phyloP scores from a whole-genome alignment of 805 yeast genomes.

The Saccharomycopsis fodiens region DNA sequence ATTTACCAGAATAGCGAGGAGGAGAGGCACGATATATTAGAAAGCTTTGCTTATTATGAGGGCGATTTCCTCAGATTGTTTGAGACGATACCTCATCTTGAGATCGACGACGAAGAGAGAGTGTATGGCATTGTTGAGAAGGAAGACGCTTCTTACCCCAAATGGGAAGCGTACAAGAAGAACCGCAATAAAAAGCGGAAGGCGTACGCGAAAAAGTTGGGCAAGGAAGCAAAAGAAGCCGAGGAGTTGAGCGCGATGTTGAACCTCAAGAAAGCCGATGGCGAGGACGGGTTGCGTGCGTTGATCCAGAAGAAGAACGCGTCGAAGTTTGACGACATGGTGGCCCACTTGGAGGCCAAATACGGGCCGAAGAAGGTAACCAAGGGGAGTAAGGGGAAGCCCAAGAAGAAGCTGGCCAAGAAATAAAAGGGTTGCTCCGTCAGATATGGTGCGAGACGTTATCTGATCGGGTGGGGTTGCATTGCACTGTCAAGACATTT shows the following conservation, averaged over 20 bases:
- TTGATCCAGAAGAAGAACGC: conserved; percentile 43
- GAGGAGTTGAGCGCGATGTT: conserved; percentile 37
- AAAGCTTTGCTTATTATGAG: conserved; percentile 45
- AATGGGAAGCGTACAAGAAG: conserved; percentile 46
- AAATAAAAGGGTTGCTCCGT: too few relatives aligned
- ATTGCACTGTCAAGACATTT: too few relatives aligned
- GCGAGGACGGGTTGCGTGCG: conserved; percentile 36
- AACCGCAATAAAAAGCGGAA: conserved; percentile 41
- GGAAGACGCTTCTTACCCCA: conserved; percentile 27
- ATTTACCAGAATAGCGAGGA: conserved; percentile 57
- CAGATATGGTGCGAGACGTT: too few relatives aligned
- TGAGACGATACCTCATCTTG: conserved; percentile 73
- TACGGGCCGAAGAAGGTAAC: conserved; percentile 31
- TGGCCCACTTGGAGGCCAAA: conserved; percentile 41
- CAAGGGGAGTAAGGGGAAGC: conserved; percentile 24
- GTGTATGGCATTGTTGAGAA: conserved; percentile 44
- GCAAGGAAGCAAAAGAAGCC: conserved; percentile 62
- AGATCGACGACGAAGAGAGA: conserved; percentile 57
- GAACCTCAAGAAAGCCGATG: conserved; percentile 28
- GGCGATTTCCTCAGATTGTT: conserved; percentile 69
- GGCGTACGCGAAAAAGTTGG: conserved; percentile 42
- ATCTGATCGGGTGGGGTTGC: too few relatives aligned
- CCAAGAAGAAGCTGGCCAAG: conserved; percentile 22
- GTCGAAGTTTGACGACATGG: conserved; percentile 37
- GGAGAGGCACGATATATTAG: conserved; percentile 55